These are phyloP conservation scores for Pseudopyrenochaeta lycopersici DNA, from an alignment of 2,329 filamentous ascomycete genomes.

Conservation along the genomic window DNA sequence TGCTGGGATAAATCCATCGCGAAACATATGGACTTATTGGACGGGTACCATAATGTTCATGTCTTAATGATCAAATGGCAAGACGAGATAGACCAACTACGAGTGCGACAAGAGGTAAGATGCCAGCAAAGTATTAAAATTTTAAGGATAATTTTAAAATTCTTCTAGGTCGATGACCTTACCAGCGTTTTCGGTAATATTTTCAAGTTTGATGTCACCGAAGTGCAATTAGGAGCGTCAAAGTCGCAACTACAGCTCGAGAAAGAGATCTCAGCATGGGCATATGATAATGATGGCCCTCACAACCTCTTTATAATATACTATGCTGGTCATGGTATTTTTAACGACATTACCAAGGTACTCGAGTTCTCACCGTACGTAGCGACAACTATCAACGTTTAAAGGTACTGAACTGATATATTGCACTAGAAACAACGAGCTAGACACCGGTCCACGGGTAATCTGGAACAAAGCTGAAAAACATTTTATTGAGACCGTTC, in stretches of 20 bases:
- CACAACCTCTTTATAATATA: conserved; percentile 32
- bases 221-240: conserved; percentile 9
- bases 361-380: conserved; percentile 15
- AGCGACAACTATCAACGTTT: background rate
- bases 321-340: conserved; percentile 23
- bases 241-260: conserved; percentile 14
- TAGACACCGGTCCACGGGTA: background rate
- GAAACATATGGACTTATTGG: conserved; percentile 11
- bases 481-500: conserved; percentile 7
- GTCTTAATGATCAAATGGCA: conserved; percentile 20
- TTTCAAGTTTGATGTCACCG: conserved; percentile 15
- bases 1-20: conserved; percentile 14
- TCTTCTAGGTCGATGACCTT: conserved; percentile 16
- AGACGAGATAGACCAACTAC: conserved; percentile 13
- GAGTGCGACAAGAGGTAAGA: background rate
- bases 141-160: background rate
- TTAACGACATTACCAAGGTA: background rate
- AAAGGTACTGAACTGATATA: conserved; percentile 1
- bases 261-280: conserved; percentile 5
- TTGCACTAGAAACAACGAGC: background rate
- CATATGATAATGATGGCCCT: conserved; percentile 12
- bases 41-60: conserved; percentile 18
- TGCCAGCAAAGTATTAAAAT: too few relatives aligned
- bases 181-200: conserved; percentile 8
- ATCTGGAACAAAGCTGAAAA: conserved; percentile 5